Conservation (phyloP, 768 basidiomycete species). For the Lactarius vividus region DNA sequence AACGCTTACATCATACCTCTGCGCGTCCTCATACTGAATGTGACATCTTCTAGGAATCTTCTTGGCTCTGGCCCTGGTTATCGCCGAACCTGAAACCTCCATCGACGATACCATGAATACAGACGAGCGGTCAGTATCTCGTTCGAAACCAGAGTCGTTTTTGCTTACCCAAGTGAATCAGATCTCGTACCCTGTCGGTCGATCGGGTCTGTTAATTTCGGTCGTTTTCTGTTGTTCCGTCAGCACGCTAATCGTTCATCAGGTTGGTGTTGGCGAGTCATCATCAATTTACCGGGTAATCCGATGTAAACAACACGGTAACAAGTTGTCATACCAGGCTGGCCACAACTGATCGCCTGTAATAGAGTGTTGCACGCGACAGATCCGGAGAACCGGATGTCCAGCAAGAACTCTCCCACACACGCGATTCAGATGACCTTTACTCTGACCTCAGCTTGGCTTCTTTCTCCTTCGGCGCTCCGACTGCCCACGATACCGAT, state of each 20-base stretch:
- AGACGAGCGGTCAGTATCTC: background rate
- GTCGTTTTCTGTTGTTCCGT: background rate
- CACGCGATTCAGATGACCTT: conserved; percentile 20
- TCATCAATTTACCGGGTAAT: background rate
- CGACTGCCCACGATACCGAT: conserved; percentile 30
- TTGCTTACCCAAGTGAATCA: background rate
- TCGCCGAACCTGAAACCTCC: background rate
- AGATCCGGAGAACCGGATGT: background rate
- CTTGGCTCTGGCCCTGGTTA: background rate
- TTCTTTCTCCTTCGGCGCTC: conserved; percentile 43
- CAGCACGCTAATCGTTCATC: background rate
- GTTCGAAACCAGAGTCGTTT: background rate
- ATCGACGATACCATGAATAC: background rate
- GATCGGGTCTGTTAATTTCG: background rate
- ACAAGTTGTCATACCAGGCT: background rate
- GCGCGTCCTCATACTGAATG: background rate
- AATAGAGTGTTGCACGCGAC: background rate
- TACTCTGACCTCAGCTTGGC: conserved; percentile 40
- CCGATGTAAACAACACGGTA: background rate
- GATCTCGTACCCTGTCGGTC: background rate
- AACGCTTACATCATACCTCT: background rate
- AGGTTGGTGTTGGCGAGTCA: background rate
- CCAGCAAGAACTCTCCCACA: background rate
- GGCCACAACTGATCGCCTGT: background rate
- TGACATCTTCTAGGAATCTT: background rate